A percentile compares a stretch with the other conserved stretches of the same genome.
Conservation (phyloP, 1,139 yeast genomes). For the Debaryomyces udenii region DNA sequence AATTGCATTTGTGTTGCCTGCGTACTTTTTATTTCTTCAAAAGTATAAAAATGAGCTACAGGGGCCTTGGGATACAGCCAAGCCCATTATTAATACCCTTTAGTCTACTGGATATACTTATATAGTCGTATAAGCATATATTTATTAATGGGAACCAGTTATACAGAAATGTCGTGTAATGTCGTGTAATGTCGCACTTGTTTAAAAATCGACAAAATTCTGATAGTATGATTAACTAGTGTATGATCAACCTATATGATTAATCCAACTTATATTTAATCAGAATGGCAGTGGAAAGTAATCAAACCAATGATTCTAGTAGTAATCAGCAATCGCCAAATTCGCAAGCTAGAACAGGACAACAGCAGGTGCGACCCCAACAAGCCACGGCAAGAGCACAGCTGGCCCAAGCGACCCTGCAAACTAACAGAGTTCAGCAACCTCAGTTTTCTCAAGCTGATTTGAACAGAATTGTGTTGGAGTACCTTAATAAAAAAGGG, state of each 20-base stretch:
- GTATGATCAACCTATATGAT: not conserved
- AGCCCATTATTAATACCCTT: constrained; percentile 47
- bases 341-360: constrained; percentile 6
- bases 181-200: constrained; percentile 1
- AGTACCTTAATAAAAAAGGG: constrained; percentile 90
- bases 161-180: constrained; percentile 11
- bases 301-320: constrained; percentile 14
- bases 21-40: constrained; percentile 70
- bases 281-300: constrained; percentile 12
- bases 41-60: constrained; percentile 83
- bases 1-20: constrained; percentile 64
- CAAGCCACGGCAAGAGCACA: constrained; percentile 12
- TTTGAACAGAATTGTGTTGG: constrained; percentile 85
- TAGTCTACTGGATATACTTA: not conserved
- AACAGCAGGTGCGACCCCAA: constrained; percentile 12
- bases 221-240: not conserved
- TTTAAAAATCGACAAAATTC: constrained; percentile 3
- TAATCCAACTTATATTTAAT: not conserved
- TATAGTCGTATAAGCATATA: too few relatives aligned
- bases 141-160: too few relatives aligned
- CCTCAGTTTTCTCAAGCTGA: constrained; percentile 68
- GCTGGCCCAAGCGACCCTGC: constrained; percentile 14
- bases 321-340: constrained; percentile 7
- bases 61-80: constrained; percentile 95
- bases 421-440: constrained; percentile 24